These are phyloP conservation scores for Adansonia rubrostipa DNA, from an alignment of 441 rosid species.

Conservation along the genomic window DNA sequence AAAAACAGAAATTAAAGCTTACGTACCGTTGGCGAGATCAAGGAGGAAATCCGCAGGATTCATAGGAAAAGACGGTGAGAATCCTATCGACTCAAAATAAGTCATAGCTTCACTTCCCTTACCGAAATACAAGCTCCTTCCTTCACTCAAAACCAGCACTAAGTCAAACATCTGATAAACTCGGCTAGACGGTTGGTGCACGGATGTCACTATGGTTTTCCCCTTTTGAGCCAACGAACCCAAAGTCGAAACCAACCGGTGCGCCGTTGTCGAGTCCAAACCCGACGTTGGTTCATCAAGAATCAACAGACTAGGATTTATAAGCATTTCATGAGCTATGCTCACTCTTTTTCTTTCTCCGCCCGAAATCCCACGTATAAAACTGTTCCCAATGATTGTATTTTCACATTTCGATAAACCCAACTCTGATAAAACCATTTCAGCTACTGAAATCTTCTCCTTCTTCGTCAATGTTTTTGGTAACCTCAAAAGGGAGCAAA, in stretches of 20 bases:
- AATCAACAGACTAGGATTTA: conserved; percentile 79
- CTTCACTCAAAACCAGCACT: background rate
- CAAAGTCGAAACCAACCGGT: background rate
- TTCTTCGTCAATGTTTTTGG: conserved; percentile 46
- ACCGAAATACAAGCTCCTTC: background rate
- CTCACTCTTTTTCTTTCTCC: conserved; percentile 94
- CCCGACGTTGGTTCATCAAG: conserved; percentile 96
- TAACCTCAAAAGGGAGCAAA: conserved; percentile 72
- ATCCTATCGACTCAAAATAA: conserved; percentile 77
- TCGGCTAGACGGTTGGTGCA: background rate
- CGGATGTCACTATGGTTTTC: background rate
- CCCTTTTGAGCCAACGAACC: background rate
- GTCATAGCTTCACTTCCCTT: conserved; percentile 60
- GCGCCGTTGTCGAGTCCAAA: conserved; percentile 77
- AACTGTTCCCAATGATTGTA: conserved; percentile 82
- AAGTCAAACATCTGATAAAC: background rate
- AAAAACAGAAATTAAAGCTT: background rate
- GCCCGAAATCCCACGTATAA: conserved; percentile 81
- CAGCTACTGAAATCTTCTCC: conserved; percentile 63
- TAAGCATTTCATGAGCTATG: conserved; percentile 81
- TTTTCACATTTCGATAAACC: conserved; percentile 74
- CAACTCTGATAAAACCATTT: conserved; percentile 67
- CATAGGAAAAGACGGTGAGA: conserved; percentile 85
- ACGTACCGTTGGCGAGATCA: conserved; percentile 95
- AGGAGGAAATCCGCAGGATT: conserved; percentile 97